Percentiles rank a stretch among this genome's conserved stretches.
phyloP scores from a whole-genome alignment of 345 rosid genomes.

The Gossypium ekmanianum region DNA sequence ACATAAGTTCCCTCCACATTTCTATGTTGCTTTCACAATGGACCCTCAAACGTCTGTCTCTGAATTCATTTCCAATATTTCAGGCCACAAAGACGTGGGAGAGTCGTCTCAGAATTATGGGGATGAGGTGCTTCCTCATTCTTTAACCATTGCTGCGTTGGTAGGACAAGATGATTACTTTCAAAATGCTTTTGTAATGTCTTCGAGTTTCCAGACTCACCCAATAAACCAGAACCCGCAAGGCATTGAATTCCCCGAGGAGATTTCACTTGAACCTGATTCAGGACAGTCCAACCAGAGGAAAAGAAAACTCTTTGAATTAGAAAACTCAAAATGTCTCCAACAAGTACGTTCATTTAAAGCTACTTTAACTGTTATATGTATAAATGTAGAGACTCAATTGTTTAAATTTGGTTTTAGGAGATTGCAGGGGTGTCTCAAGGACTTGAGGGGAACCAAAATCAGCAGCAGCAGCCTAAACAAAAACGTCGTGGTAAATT shows the following conservation, averaged over 20 bases:
- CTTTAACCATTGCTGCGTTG: neutral
- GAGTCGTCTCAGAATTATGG: neutral
- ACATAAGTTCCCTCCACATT: neutral
- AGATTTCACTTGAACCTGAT: neutral
- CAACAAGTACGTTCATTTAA: neutral
- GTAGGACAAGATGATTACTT: neutral
- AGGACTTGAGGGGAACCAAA: neutral
- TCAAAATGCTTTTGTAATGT: neutral
- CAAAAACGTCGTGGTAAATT: neutral
- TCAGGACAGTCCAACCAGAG: neutral
- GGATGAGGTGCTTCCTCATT: neutral
- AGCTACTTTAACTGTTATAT: no score
- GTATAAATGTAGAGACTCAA: no score
- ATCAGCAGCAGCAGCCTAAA: neutral
- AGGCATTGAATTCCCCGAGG: neutral
- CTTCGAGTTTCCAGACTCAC: neutral
- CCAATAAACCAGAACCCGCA: neutral
- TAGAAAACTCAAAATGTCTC: neutral
- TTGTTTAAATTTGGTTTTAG: neutral
- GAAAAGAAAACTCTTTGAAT: neutral
- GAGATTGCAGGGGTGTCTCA: neutral
- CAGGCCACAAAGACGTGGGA: neutral
- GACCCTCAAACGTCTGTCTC: neutral
- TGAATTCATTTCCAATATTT: neutral
- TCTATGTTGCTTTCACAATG: neutral